Conservation (phyloP, 176 grass and related monocot genomes). For the Saccharum spontaneum region DNA sequence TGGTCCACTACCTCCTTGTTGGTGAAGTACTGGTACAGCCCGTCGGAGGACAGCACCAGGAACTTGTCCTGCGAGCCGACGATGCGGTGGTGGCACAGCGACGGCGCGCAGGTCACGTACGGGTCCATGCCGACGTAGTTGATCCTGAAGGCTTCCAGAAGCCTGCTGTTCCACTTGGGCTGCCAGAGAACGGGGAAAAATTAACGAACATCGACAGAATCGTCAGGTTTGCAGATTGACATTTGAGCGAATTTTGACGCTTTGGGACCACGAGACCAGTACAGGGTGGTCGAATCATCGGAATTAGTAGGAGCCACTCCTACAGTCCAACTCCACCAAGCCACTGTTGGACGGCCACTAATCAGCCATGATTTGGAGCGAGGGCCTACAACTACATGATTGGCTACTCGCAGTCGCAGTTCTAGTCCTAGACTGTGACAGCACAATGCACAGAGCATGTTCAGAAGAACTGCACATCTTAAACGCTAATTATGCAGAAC, state of each 20-base stretch:
- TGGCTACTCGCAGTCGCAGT: not conserved
- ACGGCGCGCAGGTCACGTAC: constrained; percentile 62
- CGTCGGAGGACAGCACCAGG: too few relatives aligned
- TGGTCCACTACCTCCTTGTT: too few relatives aligned
- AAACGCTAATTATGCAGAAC: not conserved
- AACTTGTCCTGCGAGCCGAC: too few relatives aligned
- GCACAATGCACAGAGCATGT: not conserved
- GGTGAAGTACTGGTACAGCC: too few relatives aligned
- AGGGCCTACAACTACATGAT: not conserved
- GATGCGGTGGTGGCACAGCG: too few relatives aligned
- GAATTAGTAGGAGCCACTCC: not conserved
- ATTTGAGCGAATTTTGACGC: not conserved
- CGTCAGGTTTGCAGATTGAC: not conserved
- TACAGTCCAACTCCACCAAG: not conserved
- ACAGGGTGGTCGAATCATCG: too few relatives aligned
- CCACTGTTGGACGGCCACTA: constrained; percentile 3
- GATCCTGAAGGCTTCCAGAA: constrained; percentile 58
- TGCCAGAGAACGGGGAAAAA: constrained; percentile 25
- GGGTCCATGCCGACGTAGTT: not conserved
- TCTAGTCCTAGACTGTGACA: not conserved
- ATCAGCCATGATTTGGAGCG: constrained; percentile 9
- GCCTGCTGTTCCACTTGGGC: constrained; percentile 74
- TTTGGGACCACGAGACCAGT: too few relatives aligned
- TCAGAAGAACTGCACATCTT: constrained; percentile 2
- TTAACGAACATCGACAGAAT: not conserved